Evolutionary conservation across 768 basidiomycete species (phyloP).

Genomic region (Tricholoma sp.): DNA sequence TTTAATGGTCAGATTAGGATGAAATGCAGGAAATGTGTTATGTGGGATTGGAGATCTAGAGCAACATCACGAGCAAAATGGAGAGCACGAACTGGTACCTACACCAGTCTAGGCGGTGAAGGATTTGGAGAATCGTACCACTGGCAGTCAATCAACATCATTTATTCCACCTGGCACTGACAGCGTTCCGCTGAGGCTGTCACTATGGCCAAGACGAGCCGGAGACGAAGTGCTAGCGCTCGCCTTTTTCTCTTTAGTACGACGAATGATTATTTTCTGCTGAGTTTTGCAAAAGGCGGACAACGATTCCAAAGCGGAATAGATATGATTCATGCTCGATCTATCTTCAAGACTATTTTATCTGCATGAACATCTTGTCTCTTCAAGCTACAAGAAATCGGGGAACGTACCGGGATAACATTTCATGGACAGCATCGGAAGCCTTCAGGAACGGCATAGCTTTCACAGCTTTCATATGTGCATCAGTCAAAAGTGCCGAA

Average conservation of each 20-base stretch:
- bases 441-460: slow-evolving; percentile 55
- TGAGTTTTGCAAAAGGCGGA: slow-evolving; percentile 4
- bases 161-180: not conserved
- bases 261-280: slow-evolving; percentile 1
- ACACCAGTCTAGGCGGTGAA: not conserved
- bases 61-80: not conserved
- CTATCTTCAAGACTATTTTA: not conserved
- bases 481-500: slow-evolving; percentile 26
- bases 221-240: not conserved
- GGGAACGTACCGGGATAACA: slow-evolving; percentile 43
- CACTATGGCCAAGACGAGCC: not conserved
- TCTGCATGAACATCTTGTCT: not conserved
- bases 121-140: not conserved
- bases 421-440: slow-evolving; percentile 49
- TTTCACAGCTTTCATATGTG: slow-evolving; percentile 41
- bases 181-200: not conserved
- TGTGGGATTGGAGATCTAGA: too few relatives aligned
- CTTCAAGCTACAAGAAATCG: not conserved
- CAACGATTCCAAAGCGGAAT: slow-evolving; percentile 1
- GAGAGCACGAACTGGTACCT: not conserved
- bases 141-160: not conserved
- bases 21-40: not conserved
- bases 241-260: not conserved
- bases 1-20: not conserved
- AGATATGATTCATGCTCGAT: slow-evolving; percentile 1